Percentiles rank a stretch among this genome's conserved stretches.
phyloP scores from a whole-genome alignment of 192 early-diverging fungal species.

The Rhizoclosmatium globosum region DNA sequence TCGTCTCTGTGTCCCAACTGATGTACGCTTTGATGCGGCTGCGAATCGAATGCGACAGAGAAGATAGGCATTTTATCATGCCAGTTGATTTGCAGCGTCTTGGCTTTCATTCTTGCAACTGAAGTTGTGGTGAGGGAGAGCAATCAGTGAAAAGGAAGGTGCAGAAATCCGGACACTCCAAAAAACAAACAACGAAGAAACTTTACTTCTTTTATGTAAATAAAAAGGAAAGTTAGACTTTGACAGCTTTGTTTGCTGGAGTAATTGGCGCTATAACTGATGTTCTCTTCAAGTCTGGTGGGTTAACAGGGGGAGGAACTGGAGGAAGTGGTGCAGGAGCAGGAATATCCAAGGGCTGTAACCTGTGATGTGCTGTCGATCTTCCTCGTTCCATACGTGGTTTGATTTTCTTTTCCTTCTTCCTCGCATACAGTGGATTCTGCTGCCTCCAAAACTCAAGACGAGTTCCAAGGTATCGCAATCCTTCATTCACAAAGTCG shows the following conservation, averaged over 20 bases:
- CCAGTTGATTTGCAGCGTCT: constrained; percentile 91
- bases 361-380: not conserved
- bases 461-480: constrained; percentile 57
- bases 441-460: constrained; percentile 70
- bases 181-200: no score
- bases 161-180: not conserved
- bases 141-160: not conserved
- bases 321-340: not conserved
- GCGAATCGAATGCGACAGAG: constrained; percentile 87
- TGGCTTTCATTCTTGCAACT: constrained; percentile 62
- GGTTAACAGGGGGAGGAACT: no score
- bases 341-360: not conserved
- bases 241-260: no score
- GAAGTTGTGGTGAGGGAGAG: no score
- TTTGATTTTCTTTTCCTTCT: constrained; percentile 51
- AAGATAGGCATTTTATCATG: constrained; percentile 91
- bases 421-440: constrained; percentile 63
- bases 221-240: no score
- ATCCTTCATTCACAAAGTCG: constrained; percentile 56
- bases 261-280: not conserved
- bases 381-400: constrained; percentile 44
- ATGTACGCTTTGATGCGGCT: not conserved
- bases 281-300: not conserved
- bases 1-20: constrained; percentile 34
- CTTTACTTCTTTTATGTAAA: no score